Conservation (phyloP, 139 green algal genomes). For the Tetradesmus lagerheimii region DNA sequence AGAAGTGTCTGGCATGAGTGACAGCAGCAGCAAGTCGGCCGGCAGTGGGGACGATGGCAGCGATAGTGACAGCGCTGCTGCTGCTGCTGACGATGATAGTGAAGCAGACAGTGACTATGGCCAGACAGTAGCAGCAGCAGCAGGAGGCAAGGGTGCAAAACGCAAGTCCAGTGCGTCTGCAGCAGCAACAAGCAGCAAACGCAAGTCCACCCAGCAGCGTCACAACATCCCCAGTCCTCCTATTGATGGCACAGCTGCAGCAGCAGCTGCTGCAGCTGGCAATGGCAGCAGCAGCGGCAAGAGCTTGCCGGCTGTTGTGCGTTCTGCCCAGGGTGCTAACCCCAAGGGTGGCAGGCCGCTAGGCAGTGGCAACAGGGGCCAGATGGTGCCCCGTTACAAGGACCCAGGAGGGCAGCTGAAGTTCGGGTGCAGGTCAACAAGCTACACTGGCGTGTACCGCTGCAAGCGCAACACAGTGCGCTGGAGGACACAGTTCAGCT, state of each 20-base stretch:
- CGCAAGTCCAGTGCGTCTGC: neutral
- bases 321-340: neutral
- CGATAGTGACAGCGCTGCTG: neutral
- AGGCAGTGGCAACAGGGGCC: slow-evolving; percentile 35
- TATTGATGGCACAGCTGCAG: neutral
- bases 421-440: slow-evolving; percentile 35
- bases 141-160: neutral
- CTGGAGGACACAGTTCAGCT: slow-evolving; percentile 49
- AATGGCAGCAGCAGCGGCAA: slow-evolving; percentile 17
- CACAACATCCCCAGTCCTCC: neutral
- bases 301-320: neutral
- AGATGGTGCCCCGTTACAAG: slow-evolving; percentile 26
- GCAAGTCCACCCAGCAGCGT: neutral
- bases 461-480: slow-evolving; percentile 39
- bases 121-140: neutral
- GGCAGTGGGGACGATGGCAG: neutral
- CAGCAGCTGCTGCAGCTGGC: neutral
- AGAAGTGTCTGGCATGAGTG: neutral
- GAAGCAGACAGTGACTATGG: neutral
- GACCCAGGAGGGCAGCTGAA: neutral
- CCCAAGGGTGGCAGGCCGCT: slow-evolving; percentile 24
- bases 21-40: slow-evolving; percentile 32
- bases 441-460: slow-evolving; percentile 35
- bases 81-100: neutral
- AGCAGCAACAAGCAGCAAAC: neutral